These are phyloP conservation scores for Thielaviopsis cerberus DNA, from an alignment of 2,329 filamentous ascomycete species.

Conservation along the genomic window DNA sequence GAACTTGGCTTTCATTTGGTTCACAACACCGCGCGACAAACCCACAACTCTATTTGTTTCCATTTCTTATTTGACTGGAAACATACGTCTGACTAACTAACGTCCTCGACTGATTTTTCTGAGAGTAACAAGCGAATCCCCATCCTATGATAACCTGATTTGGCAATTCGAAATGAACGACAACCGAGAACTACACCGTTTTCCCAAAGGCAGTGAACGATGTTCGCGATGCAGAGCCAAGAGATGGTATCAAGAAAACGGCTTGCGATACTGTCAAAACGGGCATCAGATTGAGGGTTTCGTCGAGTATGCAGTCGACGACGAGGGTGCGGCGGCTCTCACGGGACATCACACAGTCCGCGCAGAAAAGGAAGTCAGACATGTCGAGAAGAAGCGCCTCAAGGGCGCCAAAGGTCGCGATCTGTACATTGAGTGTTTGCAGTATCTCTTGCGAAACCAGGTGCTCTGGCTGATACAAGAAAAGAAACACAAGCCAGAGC, in stretches of 20 bases:
- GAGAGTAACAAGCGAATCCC: background rate
- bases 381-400: constrained; percentile 38
- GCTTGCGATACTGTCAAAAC: constrained; percentile 59
- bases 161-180: constrained; percentile 23
- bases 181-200: constrained; percentile 26
- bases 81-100: background rate
- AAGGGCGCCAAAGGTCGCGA: constrained; percentile 50
- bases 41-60: background rate
- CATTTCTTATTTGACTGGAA: background rate
- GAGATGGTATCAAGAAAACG: constrained; percentile 56
- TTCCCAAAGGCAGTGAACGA: constrained; percentile 31
- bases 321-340: constrained; percentile 46
- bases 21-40: background rate
- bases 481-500: constrained; percentile 48
- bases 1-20: background rate
- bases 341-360: constrained; percentile 24
- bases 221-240: constrained; percentile 51
- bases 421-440: constrained; percentile 67
- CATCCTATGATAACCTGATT: no score
- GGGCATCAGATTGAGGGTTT: constrained; percentile 61
- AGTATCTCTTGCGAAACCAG: constrained; percentile 72
- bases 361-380: constrained; percentile 28
- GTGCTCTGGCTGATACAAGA: constrained; percentile 50
- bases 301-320: constrained; percentile 41
- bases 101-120: background rate